Conservation (phyloP, 331 rosid genomes). For the Acacia concinna region DNA sequence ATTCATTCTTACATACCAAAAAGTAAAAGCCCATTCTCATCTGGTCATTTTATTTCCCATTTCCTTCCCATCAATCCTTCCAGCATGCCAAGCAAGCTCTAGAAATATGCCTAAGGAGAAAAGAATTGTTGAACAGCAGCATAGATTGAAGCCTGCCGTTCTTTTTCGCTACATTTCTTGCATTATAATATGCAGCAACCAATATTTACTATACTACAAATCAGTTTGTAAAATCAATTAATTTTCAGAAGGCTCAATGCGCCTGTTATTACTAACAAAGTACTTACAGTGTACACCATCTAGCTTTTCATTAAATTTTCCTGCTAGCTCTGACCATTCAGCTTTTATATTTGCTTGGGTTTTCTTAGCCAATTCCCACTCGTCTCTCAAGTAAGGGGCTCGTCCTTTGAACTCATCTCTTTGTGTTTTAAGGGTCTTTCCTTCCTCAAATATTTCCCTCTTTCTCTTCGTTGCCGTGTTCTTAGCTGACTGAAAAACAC, state of each 20-base stretch:
- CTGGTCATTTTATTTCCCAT: not conserved
- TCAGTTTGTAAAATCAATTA: constrained; percentile 25
- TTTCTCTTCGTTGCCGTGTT: constrained; percentile 36
- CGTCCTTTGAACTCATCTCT: constrained; percentile 52
- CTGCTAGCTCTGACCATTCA: constrained; percentile 52
- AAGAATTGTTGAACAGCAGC: constrained; percentile 6
- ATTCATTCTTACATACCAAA: not conserved
- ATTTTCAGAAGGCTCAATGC: constrained; percentile 25
- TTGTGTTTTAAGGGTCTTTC: constrained; percentile 40
- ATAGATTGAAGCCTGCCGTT: not conserved
- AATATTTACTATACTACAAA: constrained; percentile 16
- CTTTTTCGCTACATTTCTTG: not conserved
- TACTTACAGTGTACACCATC: constrained; percentile 25
- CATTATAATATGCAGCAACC: not conserved
- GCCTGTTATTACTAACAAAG: constrained; percentile 27
- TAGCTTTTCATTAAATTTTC: constrained; percentile 35
- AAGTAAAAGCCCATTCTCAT: not conserved
- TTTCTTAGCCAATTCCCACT: constrained; percentile 47
- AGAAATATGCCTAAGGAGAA: not conserved
- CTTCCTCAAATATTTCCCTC: constrained; percentile 52
- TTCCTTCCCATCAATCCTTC: not conserved
- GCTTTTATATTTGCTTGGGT: constrained; percentile 32
- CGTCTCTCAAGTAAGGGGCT: constrained; percentile 41
- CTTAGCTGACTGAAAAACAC: constrained; percentile 44
- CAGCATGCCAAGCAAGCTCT: not conserved